phyloP scores from a whole-genome alignment of 345 rosid genomes.

The Melastoma malabathricum region DNA sequence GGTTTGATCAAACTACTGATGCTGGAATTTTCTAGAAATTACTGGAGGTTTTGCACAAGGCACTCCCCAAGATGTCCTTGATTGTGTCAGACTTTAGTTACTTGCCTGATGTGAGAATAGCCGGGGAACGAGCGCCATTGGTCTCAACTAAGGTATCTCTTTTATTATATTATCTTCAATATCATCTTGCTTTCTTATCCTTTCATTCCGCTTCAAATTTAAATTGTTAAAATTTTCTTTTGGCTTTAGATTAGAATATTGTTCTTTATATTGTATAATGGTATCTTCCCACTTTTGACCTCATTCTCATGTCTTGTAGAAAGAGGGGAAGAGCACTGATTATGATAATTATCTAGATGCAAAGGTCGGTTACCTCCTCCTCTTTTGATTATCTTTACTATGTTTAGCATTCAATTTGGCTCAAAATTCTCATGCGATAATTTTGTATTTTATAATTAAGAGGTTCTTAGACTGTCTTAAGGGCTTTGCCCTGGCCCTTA shows the following conservation, averaged over 20 bases:
- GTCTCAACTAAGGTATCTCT: slow-evolving; percentile 77
- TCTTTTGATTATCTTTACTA: too few species aligned
- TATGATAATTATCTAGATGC: slow-evolving; percentile 79
- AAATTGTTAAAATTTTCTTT: not conserved
- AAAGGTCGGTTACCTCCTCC: slow-evolving; percentile 37
- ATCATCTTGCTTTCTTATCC: not conserved
- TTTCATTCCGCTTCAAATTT: not conserved
- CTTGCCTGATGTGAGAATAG: slow-evolving; percentile 87
- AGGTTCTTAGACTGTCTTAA: too few species aligned
- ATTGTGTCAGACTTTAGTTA: slow-evolving; percentile 89
- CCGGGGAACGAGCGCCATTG: slow-evolving; percentile 91
- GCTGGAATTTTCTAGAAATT: slow-evolving; percentile 40
- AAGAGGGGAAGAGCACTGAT: slow-evolving; percentile 74
- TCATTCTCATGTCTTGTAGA: slow-evolving; percentile 36
- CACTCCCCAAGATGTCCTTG: slow-evolving; percentile 88
- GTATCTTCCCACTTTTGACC: slow-evolving; percentile 2
- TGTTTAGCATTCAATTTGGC: too few species aligned
- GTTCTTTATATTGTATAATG: not conserved
- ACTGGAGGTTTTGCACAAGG: slow-evolving; percentile 66
- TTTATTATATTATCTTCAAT: not conserved
- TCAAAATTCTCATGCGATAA: too few species aligned
- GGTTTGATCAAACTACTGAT: not conserved
- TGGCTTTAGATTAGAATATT: not conserved
- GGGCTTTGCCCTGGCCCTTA: too few species aligned
- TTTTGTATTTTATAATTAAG: too few species aligned